Evolutionary conservation across 768 basidiomycete genomes (phyloP).

Genomic region (Mycena kentingensis): DNA sequence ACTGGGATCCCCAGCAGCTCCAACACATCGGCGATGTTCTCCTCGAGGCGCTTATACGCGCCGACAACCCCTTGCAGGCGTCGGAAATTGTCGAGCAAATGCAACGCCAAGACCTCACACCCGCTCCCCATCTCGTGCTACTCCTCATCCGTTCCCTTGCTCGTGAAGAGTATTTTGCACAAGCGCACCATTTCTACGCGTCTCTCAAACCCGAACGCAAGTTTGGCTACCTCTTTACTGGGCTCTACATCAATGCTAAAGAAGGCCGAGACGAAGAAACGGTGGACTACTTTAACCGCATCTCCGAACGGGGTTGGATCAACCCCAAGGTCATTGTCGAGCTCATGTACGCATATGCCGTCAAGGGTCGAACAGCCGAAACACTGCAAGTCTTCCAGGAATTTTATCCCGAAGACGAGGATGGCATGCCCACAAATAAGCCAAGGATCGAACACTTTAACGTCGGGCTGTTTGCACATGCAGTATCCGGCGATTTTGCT

Average conservation of each 20-base stretch:
- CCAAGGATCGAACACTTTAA: conserved; percentile 57
- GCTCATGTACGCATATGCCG: conserved; percentile 59
- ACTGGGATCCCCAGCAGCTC: conserved; percentile 31
- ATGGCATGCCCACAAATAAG: conserved; percentile 32
- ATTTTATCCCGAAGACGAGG: conserved; percentile 47
- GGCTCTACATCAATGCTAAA: conserved; percentile 54
- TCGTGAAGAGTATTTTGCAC: conserved; percentile 36
- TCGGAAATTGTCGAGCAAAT: conserved; percentile 44
- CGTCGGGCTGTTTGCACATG: conserved; percentile 56
- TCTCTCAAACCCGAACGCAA: conserved; percentile 24
- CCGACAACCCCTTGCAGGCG: conserved; percentile 37
- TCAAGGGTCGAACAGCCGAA: conserved; percentile 40
- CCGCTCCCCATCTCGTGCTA: conserved; percentile 33
- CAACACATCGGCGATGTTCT: conserved; percentile 41
- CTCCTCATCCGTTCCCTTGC: conserved; percentile 47
- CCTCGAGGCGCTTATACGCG: conserved; percentile 40
- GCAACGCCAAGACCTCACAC: conserved; percentile 35
- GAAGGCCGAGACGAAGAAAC: conserved; percentile 51
- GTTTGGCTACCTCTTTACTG: conserved; percentile 39
- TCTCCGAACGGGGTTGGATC: conserved; percentile 34
- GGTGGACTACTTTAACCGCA: conserved; percentile 42
- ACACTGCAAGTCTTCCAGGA: conserved; percentile 55
- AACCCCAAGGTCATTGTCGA: conserved; percentile 38
- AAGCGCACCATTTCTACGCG: conserved; percentile 48
- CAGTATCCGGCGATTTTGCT: conserved; percentile 45